Base-by-base conservation (phyloP, 2,329 filamentous ascomycete genomes). In the Cladobotryum mycophilum region DNA sequence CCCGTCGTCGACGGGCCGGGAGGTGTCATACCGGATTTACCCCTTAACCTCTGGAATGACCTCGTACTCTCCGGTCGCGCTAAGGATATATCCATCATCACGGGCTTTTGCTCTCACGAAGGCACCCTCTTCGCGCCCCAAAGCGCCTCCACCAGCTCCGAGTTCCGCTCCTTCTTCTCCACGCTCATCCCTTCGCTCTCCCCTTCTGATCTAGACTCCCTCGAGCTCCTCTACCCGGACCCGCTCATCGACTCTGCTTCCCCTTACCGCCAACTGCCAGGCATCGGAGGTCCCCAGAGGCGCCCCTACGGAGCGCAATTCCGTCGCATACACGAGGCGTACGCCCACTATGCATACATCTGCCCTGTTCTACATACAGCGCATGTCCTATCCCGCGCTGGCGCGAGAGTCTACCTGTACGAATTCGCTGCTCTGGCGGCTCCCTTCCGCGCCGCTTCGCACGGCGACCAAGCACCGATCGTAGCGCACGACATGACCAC, bases 41-140 rank as follows among this genome's bases (percentile, higher is more conserved):
- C 85, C 3, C 71, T 85, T 12, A 69, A 74, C n/a, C 73, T 76
- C n/a, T 85, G 81, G 81, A 63, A 70, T 22, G 67, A 74, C 1
- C 70, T 75, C 1, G 64, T 69, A 14, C 79, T 75, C 71, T 84
- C 7, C 80, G 82, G 48, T 43, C 48, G 33, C 41, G 40, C 35
- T 18, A 35, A 43, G n/a, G 37, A 34, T 30, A 14, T 57, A 3
- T 51, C 60, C 7, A 75, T 89, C 45, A 67, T 89, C 45, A 87
- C 84, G 0, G 85, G 85, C 7, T 89, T 83, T 70, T 84, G 83
- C 65, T 79, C 80, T 37, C 82, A 88, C 59, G 86, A 89, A 64
- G 86, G 85, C 14, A 76, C 81, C 1, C 64, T 73, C 36, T 89
- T 88, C 60, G 78, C 88, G 1, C 77, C 82, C 0, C 64, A 69